Percentiles rank a stretch among this genome's conserved stretches.
Evolutionary conservation across 805 yeast genomes (phyloP).

Genomic region (Blastobotrys muscicola): DNA sequence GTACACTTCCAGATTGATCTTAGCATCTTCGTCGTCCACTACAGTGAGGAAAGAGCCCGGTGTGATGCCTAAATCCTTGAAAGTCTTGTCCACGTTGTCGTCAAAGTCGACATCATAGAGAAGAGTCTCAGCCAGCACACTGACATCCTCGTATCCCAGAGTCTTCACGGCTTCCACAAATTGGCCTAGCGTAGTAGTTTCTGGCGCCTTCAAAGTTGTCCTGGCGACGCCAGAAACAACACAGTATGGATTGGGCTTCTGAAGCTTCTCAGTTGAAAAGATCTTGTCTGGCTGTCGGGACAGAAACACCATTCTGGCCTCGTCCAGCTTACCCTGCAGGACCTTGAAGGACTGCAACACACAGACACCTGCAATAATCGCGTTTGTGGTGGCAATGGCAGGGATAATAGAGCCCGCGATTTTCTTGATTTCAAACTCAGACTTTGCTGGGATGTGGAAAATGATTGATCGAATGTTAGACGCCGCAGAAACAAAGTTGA

Average conservation of each 20-base stretch:
- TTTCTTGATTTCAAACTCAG: conserved; percentile 79
- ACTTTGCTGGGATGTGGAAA: conserved; percentile 59
- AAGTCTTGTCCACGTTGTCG: conserved; percentile 48
- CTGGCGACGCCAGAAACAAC: conserved; percentile 37
- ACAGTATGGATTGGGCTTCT: conserved; percentile 61
- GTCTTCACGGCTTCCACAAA: conserved; percentile 38
- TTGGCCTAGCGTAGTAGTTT: conserved; percentile 34
- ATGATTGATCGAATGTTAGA: conserved; percentile 67
- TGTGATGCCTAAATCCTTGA: conserved; percentile 45
- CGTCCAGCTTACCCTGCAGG: conserved; percentile 16
- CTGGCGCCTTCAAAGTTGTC: conserved; percentile 19
- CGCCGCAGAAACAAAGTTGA: conserved; percentile 79
- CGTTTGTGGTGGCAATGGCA: conserved; percentile 96
- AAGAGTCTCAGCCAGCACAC: conserved; percentile 53
- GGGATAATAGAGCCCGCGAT: conserved; percentile 98
- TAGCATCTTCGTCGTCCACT: conserved; percentile 74
- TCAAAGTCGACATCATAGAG: conserved; percentile 84
- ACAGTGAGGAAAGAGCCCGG: conserved; percentile 59
- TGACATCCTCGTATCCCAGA: conserved; percentile 48
- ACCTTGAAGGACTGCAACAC: conserved; percentile 58
- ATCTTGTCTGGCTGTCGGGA: conserved; percentile 52
- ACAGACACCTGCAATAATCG: conserved; percentile 85
- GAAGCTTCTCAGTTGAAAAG: conserved; percentile 52
- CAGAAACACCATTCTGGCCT: conserved; percentile 39
- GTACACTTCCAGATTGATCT: conserved; percentile 40